phyloP scores from a whole-genome alignment of 257 asterid species.

The Salvia hispanica region DNA sequence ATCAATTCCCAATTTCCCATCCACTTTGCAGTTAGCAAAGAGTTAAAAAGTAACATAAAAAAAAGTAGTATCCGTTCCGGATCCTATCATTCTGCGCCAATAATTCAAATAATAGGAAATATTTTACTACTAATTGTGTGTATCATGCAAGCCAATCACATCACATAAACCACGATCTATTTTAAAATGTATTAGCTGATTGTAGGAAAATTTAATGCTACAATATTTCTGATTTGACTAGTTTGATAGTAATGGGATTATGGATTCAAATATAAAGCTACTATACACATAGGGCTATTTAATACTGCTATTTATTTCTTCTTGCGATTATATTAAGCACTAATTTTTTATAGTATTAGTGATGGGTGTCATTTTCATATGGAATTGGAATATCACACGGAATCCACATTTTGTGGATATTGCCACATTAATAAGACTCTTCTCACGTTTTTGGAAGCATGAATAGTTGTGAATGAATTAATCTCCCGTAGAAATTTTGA shows the following conservation, averaged over 20 bases:
- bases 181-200: not conserved
- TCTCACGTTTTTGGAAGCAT: slow-evolving; percentile 24
- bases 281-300: not conserved
- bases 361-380: slow-evolving; percentile 28
- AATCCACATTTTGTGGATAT: slow-evolving; percentile 10
- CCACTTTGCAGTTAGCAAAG: no score
- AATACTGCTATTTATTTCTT: not conserved
- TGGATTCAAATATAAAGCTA: not conserved
- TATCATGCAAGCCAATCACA: slow-evolving; percentile 3
- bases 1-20: no score
- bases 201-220: not conserved
- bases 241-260: slow-evolving; percentile 1
- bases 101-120: not conserved
- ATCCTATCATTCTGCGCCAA: not conserved
- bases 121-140: not conserved
- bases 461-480: not conserved
- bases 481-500: no score
- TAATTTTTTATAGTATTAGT: not conserved
- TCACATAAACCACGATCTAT: not conserved
- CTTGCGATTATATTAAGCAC: not conserved
- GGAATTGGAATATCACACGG: slow-evolving; percentile 32
- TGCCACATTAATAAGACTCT: not conserved
- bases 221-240: not conserved
- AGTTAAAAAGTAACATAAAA: no score
- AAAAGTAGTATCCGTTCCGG: no score